A percentile compares a stretch with the other conserved stretches of the same genome.
These are phyloP conservation scores for Xylaria intraflava DNA, from an alignment of 495 filamentous ascomycete species.

Conservation along the genomic window DNA sequence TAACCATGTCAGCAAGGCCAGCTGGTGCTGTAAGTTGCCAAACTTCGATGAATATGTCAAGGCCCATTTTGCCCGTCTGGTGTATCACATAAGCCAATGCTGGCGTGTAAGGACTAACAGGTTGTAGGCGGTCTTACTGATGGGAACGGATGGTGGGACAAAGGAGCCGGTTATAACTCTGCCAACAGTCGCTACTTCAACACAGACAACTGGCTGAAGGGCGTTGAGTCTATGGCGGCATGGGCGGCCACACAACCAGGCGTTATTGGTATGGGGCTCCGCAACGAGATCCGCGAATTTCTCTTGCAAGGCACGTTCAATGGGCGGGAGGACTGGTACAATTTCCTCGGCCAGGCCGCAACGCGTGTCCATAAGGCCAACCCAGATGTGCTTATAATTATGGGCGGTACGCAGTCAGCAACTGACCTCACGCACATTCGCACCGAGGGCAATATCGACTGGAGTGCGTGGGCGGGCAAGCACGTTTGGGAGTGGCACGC, in stretches of 20 bases:
- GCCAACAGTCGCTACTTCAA: conserved; percentile 42
- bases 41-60: background rate
- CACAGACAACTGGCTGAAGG: conserved; percentile 37
- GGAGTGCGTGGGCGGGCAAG: conserved; percentile 35
- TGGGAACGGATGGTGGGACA: conserved; percentile 50
- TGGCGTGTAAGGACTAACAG: background rate
- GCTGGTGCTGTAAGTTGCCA: conserved; percentile 40
- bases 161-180: conserved; percentile 36
- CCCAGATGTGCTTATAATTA: conserved; percentile 37
- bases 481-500: conserved; percentile 49
- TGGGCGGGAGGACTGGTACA: conserved; percentile 40
- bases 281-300: conserved; percentile 45
- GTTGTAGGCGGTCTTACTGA: conserved; percentile 32
- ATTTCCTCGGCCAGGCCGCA: conserved; percentile 35
- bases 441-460: conserved; percentile 29
- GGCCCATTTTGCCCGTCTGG: background rate
- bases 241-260: conserved; percentile 34
- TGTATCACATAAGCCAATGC: background rate
- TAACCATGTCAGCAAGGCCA: conserved; percentile 45
- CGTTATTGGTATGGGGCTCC: conserved; percentile 41
- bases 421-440: conserved; percentile 42
- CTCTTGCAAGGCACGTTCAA: conserved; percentile 34
- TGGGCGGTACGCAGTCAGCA: conserved; percentile 39
- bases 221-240: conserved; percentile 34
- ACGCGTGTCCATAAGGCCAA: conserved; percentile 36